Percentiles rank a stretch among this genome's conserved stretches.
These are phyloP conservation scores for Solanum pinnatisectum DNA, from an alignment of 257 asterid genomes.

Conservation along the genomic window DNA sequence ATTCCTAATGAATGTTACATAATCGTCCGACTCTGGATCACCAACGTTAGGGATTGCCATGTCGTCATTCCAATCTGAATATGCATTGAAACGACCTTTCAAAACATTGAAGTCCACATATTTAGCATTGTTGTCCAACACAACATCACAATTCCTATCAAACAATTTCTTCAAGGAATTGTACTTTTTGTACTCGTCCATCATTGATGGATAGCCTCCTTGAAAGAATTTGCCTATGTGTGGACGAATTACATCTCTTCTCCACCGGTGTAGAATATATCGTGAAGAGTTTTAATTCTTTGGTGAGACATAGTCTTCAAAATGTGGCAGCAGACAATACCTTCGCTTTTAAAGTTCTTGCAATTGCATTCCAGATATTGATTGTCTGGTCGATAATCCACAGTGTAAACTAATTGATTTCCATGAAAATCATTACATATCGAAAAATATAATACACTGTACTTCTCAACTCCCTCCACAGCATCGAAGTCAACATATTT, in stretches of 20 bases:
- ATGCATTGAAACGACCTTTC: neutral
- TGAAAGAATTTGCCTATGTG: neutral
- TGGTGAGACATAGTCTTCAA: neutral
- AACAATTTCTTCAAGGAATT: no score
- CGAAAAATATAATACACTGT: neutral
- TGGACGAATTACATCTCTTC: neutral
- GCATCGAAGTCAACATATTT: neutral
- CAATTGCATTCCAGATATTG: neutral
- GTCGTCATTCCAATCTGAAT: no score
- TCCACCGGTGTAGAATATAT: neutral
- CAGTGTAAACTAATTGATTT: neutral
- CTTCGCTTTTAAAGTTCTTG: neutral
- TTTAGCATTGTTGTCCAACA: no score
- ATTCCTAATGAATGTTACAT: no score
- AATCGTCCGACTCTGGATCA: no score
- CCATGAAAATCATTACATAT: neutral
- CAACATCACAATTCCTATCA: neutral
- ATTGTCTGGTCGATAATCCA: neutral
- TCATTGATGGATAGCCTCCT: neutral
- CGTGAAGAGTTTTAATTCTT: neutral
- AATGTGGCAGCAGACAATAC: neutral
- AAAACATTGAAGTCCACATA: neutral
- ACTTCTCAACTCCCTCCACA: neutral
- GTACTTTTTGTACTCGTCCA: neutral
- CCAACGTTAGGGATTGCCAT: no score